Evolutionary conservation across 2,329 filamentous ascomycete genomes (phyloP).

Genomic region (Nigrospora osmanthi): DNA sequence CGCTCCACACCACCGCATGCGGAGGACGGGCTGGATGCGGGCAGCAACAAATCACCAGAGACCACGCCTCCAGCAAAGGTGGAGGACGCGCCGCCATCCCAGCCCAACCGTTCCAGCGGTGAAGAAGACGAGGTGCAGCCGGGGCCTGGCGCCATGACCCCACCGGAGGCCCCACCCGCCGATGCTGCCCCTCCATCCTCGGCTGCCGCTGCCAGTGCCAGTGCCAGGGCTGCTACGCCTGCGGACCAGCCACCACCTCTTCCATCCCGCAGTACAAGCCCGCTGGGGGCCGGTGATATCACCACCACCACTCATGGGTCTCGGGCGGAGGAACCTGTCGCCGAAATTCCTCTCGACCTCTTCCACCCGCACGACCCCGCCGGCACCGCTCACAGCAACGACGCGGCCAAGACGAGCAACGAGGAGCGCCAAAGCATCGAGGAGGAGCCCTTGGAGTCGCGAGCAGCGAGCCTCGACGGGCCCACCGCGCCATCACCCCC

Average conservation of each 20-base stretch:
- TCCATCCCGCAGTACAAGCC: no score
- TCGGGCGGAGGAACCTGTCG: no score
- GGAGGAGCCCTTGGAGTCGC: not conserved
- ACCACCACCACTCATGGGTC: no score
- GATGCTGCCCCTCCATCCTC: not conserved
- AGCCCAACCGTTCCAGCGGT: slow-evolving; percentile 13
- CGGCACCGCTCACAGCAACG: slow-evolving; percentile 11
- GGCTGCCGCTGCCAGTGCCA: no score
- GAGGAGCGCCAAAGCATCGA: slow-evolving; percentile 13
- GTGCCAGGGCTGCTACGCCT: no score
- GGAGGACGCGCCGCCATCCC: slow-evolving; percentile 9
- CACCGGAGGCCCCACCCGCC: slow-evolving; percentile 8
- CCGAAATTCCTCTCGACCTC: no score
- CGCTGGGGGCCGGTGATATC: no score
- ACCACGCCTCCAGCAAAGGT: slow-evolving; percentile 5
- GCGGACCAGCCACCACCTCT: no score
- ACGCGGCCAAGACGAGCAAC: slow-evolving; percentile 24
- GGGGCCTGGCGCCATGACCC: slow-evolving; percentile 9
- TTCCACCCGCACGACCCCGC: no score
- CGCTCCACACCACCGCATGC: not conserved
- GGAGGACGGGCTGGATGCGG: slow-evolving; percentile 5
- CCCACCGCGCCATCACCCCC: no score
- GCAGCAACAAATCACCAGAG: slow-evolving; percentile 7
- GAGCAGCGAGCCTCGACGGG: no score
- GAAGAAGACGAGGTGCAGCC: slow-evolving; percentile 13